Percentiles rank a stretch among this genome's conserved stretches.
These are phyloP conservation scores for Fagopyrum tataricum DNA, from an alignment of 148 eudicot genomes.

Conservation along the genomic window DNA sequence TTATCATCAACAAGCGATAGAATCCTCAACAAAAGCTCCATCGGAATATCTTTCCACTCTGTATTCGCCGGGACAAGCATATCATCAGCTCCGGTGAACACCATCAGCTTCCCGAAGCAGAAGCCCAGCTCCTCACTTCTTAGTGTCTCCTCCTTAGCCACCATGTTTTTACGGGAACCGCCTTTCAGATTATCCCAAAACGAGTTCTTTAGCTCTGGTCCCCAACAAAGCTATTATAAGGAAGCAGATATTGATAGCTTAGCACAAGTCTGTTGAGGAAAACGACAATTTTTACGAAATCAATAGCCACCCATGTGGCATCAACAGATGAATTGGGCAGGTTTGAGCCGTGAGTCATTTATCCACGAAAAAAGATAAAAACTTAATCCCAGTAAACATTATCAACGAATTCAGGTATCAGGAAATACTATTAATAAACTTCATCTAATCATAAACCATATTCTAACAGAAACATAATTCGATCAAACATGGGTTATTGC, in stretches of 20 bases:
- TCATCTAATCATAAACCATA: no score
- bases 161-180: slow-evolving; percentile 18
- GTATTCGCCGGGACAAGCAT: slow-evolving; percentile 31
- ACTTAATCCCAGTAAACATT: neutral
- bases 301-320: slow-evolving; percentile 11
- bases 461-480: neutral
- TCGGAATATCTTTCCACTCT: slow-evolving; percentile 86
- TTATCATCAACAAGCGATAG: slow-evolving; percentile 75
- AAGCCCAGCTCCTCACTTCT: slow-evolving; percentile 42
- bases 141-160: slow-evolving; percentile 34
- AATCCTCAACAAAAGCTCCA: slow-evolving; percentile 81
- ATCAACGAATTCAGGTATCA: neutral
- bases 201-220: neutral
- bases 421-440: neutral
- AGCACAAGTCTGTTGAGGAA: slow-evolving; percentile 6
- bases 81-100: slow-evolving; percentile 26
- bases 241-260: neutral
- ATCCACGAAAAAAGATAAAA: neutral
- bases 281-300: neutral
- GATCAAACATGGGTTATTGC: neutral
- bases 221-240: neutral
- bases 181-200: neutral
- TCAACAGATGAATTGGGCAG: slow-evolving; percentile 6
- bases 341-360: slow-evolving; percentile 1
- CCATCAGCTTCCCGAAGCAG: slow-evolving; percentile 68